Evolutionary conservation across 129 eudicot species (phyloP).

Genomic region (Kitagawia praeruptora): DNA sequence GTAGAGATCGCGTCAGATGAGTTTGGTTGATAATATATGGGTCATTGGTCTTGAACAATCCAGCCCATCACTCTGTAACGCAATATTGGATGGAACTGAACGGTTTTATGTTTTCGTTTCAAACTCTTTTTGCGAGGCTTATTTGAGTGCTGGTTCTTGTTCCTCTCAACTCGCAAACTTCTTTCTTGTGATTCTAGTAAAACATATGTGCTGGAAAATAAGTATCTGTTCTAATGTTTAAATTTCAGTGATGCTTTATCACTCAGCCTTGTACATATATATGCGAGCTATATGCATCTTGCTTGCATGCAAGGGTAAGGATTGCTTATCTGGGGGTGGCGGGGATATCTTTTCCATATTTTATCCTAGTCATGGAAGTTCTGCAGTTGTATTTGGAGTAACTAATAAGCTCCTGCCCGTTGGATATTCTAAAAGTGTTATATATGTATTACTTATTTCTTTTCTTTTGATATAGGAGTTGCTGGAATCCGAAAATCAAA

Average conservation of each 20-base stretch:
- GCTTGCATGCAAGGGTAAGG: background rate
- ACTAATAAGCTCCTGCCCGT: background rate
- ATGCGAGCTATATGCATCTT: background rate
- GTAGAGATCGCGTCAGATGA: background rate
- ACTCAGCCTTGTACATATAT: background rate
- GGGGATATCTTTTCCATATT: background rate
- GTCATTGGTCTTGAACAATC: too few species aligned
- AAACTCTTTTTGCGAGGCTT: too few species aligned
- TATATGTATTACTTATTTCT: background rate
- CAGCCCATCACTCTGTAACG: too few species aligned
- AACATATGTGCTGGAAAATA: too few species aligned
- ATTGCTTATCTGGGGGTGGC: background rate
- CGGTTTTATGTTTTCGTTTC: too few species aligned
- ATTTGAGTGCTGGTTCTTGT: too few species aligned
- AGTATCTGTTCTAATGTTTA: too few species aligned
- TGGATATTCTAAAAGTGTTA: background rate
- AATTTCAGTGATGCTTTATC: background rate
- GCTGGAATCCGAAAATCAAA: slow-evolving; percentile 73
- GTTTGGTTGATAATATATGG: background rate
- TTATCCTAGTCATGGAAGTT: background rate
- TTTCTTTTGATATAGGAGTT: slow-evolving; percentile 50
- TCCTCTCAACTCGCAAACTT: too few species aligned
- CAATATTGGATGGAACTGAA: too few species aligned
- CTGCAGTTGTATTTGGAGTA: background rate
- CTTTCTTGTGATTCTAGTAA: too few species aligned